Evolutionary conservation across 2,329 filamentous ascomycete genomes (phyloP).

Genomic region (Colletotrichum echinochloae): DNA sequence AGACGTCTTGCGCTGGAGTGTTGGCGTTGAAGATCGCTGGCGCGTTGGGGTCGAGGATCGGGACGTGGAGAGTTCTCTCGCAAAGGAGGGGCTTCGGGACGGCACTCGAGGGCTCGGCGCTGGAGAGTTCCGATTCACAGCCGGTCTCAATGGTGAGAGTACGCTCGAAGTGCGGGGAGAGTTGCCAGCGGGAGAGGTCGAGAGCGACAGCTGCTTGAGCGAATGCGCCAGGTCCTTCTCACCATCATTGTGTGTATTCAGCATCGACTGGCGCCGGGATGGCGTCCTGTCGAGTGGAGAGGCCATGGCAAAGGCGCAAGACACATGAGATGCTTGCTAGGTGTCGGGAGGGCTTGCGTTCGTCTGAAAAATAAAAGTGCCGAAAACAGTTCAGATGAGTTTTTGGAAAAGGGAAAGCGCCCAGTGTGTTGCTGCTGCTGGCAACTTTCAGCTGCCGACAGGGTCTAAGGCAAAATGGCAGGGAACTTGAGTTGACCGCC

Average conservation of each 20-base stretch:
- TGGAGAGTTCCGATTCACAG: constrained; percentile 52
- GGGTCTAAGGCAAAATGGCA: constrained; percentile 24
- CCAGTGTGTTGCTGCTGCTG: constrained; percentile 14
- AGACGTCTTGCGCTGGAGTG: constrained; percentile 67
- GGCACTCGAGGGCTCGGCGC: constrained; percentile 53
- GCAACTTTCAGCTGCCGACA: constrained; percentile 32
- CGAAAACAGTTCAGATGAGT: not conserved
- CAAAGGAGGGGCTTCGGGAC: constrained; percentile 57
- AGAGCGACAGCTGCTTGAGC: constrained; percentile 59
- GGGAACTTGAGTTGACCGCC: constrained; percentile 32
- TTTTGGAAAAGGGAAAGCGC: not conserved
- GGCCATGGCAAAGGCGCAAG: constrained; percentile 32
- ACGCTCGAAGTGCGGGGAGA: constrained; percentile 47
- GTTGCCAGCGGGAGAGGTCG: constrained; percentile 47
- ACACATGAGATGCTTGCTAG: constrained; percentile 23
- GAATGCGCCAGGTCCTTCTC: constrained; percentile 54
- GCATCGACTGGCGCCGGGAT: constrained; percentile 49
- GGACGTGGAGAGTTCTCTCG: constrained; percentile 57
- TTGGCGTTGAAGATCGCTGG: constrained; percentile 58
- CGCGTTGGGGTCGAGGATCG: constrained; percentile 60
- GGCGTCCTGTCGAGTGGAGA: constrained; percentile 41
- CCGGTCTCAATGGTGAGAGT: constrained; percentile 53
- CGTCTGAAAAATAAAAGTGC: not conserved
- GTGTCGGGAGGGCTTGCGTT: not conserved
- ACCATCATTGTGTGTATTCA: constrained; percentile 47